Evolutionary conservation across 106 monocot species (phyloP).

Genomic region (Dactylorhiza incarnata): DNA sequence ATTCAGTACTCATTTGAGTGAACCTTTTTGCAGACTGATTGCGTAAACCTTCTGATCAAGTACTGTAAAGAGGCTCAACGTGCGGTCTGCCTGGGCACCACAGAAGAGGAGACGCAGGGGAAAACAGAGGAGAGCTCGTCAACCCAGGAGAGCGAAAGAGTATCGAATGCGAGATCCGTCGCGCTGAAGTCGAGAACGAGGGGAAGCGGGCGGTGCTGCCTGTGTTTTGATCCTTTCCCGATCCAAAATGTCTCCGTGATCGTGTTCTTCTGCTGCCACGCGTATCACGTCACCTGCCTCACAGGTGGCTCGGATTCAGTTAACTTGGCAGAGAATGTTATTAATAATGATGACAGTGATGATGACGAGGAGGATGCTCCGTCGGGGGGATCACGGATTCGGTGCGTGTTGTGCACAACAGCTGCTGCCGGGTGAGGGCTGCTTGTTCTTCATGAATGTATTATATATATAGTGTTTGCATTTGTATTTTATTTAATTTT

Average conservation of each 20-base stretch:
- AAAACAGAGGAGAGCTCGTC: conserved; percentile 19
- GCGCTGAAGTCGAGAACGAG: conserved; percentile 67
- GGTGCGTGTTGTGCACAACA: conserved; percentile 93
- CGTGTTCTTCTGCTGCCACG: conserved; percentile 91
- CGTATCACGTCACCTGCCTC: conserved; percentile 74
- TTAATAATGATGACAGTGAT: conserved; percentile 21
- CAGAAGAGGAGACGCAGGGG: conserved; percentile 37
- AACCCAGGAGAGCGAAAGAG: conserved; percentile 11
- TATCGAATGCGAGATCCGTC: conserved; percentile 10
- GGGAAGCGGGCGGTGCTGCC: conserved; percentile 77
- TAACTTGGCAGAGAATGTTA: conserved; percentile 5
- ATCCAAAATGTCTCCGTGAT: conserved; percentile 62
- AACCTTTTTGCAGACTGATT: conserved; percentile 51
- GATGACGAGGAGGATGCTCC: conserved; percentile 30
- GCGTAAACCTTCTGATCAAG: conserved; percentile 83
- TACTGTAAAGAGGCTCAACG: conserved; percentile 76
- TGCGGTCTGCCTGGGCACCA: conserved; percentile 59
- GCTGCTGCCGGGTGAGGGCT: conserved; percentile 27
- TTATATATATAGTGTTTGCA: background rate
- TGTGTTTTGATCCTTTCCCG: conserved; percentile 88
- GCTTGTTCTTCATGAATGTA: background rate
- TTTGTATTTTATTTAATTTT: background rate
- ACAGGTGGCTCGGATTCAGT: conserved; percentile 48
- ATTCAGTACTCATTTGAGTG: background rate
- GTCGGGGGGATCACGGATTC: conserved; percentile 27